Evolutionary conservation across 495 filamentous ascomycete genomes (phyloP), one percentile per base, ranked within the genome.

Genomic region (Tetracladium setigerum): DNA sequence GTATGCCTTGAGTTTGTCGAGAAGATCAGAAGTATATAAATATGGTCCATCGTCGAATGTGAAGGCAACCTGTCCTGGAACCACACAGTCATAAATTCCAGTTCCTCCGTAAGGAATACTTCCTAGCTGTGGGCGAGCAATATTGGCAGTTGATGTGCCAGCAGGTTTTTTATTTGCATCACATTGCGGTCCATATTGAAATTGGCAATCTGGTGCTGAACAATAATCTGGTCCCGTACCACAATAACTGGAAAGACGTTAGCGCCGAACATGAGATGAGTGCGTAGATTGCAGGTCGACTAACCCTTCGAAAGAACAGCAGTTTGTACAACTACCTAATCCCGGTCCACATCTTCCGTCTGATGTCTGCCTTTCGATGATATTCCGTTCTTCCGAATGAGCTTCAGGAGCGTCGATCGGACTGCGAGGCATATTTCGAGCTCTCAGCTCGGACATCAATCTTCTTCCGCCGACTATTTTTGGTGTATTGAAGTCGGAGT

Each of bases 21-120:
- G 71, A 17, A 87, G 67, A 44, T 78, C 70, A 8, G 53, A 56
- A 0, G 83, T 87, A 59, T 79, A 84, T 13, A 67, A 60, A 41
- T 75, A 78, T 4, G 84, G 82, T 0, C 84, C 84, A 60, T 88
- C 84, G 54, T 87, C 82, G 54, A 75, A 88, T 0, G 84, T 87
- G 41, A 87, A 61, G 33, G 84, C 84, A 46, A 87, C 32, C 46
- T 56, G 44, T 49, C 52, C 51, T 33, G 51, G 17, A 17, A 41
- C 34, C 27, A 65, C 67, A 55, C 87, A 94, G 36, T 81, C 73
- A 34, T 83, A 83, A 46, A 92, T 81, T 5, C 76, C 76, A 2
- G 62, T 61, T 13, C 78, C 79, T 12, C 73, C 78, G 58, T 86
- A 88, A 13, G 66, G 67, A 3, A 81, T 69, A 16, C 44, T 59